Evolutionary conservation across 1,284 basidiomycete genomes (phyloP).

Genomic region (Earliella scabrosa): DNA sequence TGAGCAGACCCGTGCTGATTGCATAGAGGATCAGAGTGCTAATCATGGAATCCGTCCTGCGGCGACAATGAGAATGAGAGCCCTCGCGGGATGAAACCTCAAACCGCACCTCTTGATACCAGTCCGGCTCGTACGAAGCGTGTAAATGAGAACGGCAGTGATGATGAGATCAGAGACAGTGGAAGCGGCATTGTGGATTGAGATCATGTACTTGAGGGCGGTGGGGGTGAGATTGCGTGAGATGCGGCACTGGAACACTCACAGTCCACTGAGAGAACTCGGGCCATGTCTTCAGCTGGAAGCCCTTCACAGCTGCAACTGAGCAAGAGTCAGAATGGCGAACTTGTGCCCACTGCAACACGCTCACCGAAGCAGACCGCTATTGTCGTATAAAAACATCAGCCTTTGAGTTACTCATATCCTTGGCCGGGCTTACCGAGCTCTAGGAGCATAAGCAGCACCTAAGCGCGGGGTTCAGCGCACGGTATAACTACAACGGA

Average conservation of each 20-base stretch:
- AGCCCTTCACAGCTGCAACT: background rate
- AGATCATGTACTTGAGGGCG: conserved; percentile 1
- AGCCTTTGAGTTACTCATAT: no score
- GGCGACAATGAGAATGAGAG: background rate
- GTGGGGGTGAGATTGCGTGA: background rate
- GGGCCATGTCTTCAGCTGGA: conserved; percentile 1
- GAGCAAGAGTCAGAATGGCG: background rate
- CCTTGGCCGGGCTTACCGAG: background rate
- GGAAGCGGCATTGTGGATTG: conserved; percentile 2
- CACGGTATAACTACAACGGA: background rate
- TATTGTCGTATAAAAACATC: background rate
- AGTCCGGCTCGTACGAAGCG: background rate
- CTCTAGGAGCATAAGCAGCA: background rate
- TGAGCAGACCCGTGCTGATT: conserved; percentile 1
- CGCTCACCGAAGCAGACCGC: background rate
- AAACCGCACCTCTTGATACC: background rate
- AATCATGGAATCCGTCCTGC: background rate
- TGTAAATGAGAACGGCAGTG: background rate
- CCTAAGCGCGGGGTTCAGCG: background rate
- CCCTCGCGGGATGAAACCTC: background rate
- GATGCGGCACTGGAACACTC: background rate
- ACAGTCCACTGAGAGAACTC: background rate
- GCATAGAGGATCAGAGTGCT: background rate
- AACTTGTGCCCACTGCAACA: background rate
- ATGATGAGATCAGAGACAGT: conserved; percentile 1